Conservation (phyloP, 495 filamentous ascomycete genomes). For the Penicillium goetzii region DNA sequence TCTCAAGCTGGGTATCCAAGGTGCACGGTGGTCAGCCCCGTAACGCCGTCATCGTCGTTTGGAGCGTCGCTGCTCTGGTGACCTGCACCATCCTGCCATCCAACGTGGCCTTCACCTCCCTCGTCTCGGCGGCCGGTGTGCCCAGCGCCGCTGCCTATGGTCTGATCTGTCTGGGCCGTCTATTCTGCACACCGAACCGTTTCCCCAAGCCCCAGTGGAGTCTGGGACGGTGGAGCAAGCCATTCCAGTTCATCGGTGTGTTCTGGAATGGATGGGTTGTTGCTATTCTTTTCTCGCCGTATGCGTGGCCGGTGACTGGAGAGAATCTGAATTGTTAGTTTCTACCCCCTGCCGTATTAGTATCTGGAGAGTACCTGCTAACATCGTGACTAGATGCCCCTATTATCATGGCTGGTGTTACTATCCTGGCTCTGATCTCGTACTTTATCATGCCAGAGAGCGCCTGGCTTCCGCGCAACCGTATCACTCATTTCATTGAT, state of each 20-base stretch:
- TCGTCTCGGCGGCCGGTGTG: constrained; percentile 55
- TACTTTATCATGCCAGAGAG: constrained; percentile 55
- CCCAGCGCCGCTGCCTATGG: constrained; percentile 59
- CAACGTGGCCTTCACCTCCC: constrained; percentile 57
- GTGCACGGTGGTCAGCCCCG: constrained; percentile 56
- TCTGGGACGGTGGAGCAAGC: constrained; percentile 48
- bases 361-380: neutral
- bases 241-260: constrained; percentile 53
- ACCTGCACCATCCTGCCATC: constrained; percentile 59
- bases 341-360: neutral
- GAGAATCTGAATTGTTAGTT: constrained; percentile 51
- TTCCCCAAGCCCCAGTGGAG: constrained; percentile 54
- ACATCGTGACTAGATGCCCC: constrained; percentile 43
- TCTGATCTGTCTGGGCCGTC: constrained; percentile 55
- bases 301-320: constrained; percentile 48
- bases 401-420: constrained; percentile 54
- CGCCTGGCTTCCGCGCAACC: constrained; percentile 48
- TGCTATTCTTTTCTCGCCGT: constrained; percentile 53
- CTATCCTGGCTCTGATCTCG: constrained; percentile 50
- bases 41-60: constrained; percentile 60
- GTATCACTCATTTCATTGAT: constrained; percentile 51
- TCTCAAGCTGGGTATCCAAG: constrained; percentile 57
- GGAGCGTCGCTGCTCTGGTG: constrained; percentile 51
- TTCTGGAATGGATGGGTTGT: constrained; percentile 58
- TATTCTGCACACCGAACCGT: constrained; percentile 49